Conservation (phyloP, 805 yeast genomes). For the Kuraishia borneana region DNA sequence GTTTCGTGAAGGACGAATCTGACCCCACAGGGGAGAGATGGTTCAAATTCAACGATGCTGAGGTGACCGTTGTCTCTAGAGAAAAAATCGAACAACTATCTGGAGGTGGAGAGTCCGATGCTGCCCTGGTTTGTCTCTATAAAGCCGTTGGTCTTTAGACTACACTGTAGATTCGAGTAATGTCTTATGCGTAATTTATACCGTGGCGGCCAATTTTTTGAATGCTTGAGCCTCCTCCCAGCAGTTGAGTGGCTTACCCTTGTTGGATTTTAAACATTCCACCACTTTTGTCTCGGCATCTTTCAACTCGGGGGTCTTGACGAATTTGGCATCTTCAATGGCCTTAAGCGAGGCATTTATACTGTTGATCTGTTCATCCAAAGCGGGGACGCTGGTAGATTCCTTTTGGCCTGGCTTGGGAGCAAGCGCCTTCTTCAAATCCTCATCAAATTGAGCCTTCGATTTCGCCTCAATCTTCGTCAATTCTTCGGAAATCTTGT, state of each 20-base stretch:
- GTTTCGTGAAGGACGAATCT: conserved; percentile 63
- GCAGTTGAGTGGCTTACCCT: conserved; percentile 63
- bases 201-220: conserved; percentile 42
- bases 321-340: conserved; percentile 16
- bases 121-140: conserved; percentile 83
- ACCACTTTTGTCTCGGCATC: conserved; percentile 38
- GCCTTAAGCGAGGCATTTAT: conserved; percentile 22
- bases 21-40: conserved; percentile 64
- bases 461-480: conserved; percentile 42
- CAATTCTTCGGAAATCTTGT: conserved; percentile 49
- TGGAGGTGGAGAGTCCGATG: conserved; percentile 97
- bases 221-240: conserved; percentile 72
- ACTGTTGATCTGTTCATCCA: conserved; percentile 20
- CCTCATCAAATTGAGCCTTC: conserved; percentile 35
- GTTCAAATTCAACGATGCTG: conserved; percentile 95
- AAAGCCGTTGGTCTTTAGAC: conserved; percentile 57
- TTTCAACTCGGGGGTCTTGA: conserved; percentile 26
- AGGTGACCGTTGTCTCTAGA: conserved; percentile 64
- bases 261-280: conserved; percentile 50
- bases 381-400: conserved; percentile 10
- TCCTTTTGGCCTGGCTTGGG: conserved; percentile 20
- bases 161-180: neutral
- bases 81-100: conserved; percentile 78
- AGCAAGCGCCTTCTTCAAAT: conserved; percentile 30
- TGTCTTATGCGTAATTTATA: neutral